phyloP scores from a whole-genome alignment of 2,329 filamentous ascomycete genomes.

The Penicillium sp. region DNA sequence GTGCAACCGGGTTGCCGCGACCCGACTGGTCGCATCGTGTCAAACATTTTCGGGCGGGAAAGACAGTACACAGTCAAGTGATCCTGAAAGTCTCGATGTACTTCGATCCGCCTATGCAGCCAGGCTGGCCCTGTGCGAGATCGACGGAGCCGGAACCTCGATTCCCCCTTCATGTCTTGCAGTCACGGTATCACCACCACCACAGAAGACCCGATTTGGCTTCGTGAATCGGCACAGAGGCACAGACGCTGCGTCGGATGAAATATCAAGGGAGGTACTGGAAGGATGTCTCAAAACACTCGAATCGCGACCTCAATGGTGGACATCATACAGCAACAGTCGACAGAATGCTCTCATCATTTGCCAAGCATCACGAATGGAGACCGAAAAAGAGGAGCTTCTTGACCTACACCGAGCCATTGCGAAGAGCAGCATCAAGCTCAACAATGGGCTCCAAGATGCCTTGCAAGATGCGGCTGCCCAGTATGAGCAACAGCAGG shows the following conservation, averaged over 20 bases:
- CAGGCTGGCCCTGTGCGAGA: slow-evolving; percentile 65
- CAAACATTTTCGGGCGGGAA: slow-evolving; percentile 47
- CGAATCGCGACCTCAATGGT: slow-evolving; percentile 58
- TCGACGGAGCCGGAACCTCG: slow-evolving; percentile 53
- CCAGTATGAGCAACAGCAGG: slow-evolving; percentile 32
- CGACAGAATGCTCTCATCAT: slow-evolving; percentile 63
- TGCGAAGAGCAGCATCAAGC: slow-evolving; percentile 36
- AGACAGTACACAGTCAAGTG: slow-evolving; percentile 24
- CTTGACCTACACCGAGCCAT: slow-evolving; percentile 44
- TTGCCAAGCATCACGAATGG: slow-evolving; percentile 62
- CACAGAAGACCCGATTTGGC: slow-evolving; percentile 28
- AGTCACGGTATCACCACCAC: slow-evolving; percentile 46
- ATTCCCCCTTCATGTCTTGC: slow-evolving; percentile 56
- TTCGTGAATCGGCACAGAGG: slow-evolving; percentile 25
- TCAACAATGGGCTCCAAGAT: slow-evolving; percentile 38
- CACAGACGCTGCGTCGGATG: slow-evolving; percentile 16
- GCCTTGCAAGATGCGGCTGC: slow-evolving; percentile 34
- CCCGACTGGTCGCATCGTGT: slow-evolving; percentile 56
- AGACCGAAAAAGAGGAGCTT: slow-evolving; percentile 57
- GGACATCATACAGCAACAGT: slow-evolving; percentile 67
- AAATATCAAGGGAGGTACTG: slow-evolving; percentile 34
- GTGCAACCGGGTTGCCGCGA: slow-evolving; percentile 56
- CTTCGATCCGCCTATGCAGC: slow-evolving; percentile 62
- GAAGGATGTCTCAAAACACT: slow-evolving; percentile 57
- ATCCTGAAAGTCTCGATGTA: slow-evolving; percentile 41